Conservation (phyloP, 2,329 filamentous ascomycete genomes). For the Beauveria sp. region DNA sequence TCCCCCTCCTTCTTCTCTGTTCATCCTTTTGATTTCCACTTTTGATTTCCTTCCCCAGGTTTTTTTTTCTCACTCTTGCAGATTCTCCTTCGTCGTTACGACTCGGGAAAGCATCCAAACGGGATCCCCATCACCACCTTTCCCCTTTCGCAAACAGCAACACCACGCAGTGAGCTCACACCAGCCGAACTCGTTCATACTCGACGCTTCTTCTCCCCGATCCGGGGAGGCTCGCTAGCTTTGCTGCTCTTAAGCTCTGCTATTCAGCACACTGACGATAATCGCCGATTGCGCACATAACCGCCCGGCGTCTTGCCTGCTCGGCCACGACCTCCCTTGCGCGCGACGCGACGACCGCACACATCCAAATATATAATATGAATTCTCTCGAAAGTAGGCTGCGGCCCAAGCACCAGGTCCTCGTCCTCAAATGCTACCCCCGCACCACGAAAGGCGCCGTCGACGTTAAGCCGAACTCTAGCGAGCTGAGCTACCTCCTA, state of each 20-base stretch:
- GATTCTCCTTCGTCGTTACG: background rate
- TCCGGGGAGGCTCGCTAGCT: background rate
- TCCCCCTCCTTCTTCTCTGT: background rate
- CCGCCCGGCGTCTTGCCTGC: background rate
- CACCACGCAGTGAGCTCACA: background rate
- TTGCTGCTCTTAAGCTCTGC: background rate
- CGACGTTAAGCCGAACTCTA: slow-evolving; percentile 91
- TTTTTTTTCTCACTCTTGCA: background rate
- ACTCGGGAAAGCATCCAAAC: background rate
- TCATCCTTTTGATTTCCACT: slow-evolving; percentile 2
- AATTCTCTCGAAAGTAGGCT: slow-evolving; percentile 59
- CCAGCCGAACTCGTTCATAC: background rate
- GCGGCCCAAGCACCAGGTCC: slow-evolving; percentile 92
- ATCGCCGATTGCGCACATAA: background rate
- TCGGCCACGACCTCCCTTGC: background rate
- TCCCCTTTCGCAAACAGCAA: background rate
- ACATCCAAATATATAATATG: slow-evolving; percentile 33
- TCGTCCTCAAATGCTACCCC: slow-evolving; percentile 94
- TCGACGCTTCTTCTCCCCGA: background rate
- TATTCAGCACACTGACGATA: background rate
- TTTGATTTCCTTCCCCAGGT: background rate
- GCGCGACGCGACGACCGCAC: background rate
- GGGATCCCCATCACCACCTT: background rate
- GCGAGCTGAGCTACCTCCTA: slow-evolving; percentile 91
- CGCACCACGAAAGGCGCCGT: slow-evolving; percentile 83